These are phyloP conservation scores for Mycena sp. DNA, from an alignment of 1,284 basidiomycete genomes.

Conservation along the genomic window DNA sequence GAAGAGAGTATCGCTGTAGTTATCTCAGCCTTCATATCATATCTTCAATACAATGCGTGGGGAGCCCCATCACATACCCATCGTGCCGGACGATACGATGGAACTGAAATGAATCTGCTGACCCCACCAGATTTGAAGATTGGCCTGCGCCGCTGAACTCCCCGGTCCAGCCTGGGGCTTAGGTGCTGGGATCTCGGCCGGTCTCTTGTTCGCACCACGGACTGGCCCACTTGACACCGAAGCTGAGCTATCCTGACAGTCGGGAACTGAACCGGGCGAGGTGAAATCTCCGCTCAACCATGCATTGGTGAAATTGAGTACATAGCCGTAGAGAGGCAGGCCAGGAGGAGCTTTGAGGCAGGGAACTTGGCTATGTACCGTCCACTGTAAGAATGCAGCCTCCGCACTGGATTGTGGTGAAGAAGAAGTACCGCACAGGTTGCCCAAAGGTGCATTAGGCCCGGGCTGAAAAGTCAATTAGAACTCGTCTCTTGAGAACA, in stretches of 20 bases:
- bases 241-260: constrained; percentile 65
- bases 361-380: constrained; percentile 71
- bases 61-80: constrained; percentile 52
- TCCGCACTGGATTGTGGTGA: constrained; percentile 76
- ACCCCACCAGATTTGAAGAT: constrained; percentile 54
- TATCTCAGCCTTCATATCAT: constrained; percentile 63
- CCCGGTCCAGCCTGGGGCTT: constrained; percentile 56
- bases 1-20: constrained; percentile 78
- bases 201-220: constrained; percentile 31
- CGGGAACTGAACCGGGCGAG: constrained; percentile 5
- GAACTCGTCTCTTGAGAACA: constrained; percentile 17
- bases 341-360: constrained; percentile 79
- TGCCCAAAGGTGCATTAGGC: constrained; percentile 80
- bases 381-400: constrained; percentile 76
- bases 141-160: constrained; percentile 44
- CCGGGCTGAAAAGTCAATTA: constrained; percentile 57
- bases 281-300: constrained; percentile 48
- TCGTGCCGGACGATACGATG: constrained; percentile 65
- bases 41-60: constrained; percentile 49
- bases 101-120: constrained; percentile 70
- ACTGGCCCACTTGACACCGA: neutral
- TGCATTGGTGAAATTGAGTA: constrained; percentile 56
- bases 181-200: neutral
- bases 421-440: constrained; percentile 73
- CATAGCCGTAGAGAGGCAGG: constrained; percentile 78